Conservation (phyloP, 768 basidiomycete genomes). For the Steccherinum ochraceum region DNA sequence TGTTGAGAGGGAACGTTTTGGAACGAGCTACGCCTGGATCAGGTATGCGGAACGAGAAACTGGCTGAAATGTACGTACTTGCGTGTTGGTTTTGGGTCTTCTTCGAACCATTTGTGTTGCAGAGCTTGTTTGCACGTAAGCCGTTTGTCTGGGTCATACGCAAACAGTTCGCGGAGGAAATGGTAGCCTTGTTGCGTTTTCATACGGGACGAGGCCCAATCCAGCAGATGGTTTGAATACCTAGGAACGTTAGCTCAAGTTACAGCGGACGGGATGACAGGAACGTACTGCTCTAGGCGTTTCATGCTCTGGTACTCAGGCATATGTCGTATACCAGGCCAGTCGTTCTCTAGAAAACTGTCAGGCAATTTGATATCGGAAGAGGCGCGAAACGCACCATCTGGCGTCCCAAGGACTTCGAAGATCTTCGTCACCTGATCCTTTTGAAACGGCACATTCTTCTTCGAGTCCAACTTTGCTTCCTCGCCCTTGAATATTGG, state of each 20-base stretch:
- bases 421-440: conserved; percentile 97
- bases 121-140: conserved; percentile 81
- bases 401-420: conserved; percentile 86
- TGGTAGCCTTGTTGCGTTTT: conserved; percentile 64
- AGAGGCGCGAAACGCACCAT: conserved; percentile 43
- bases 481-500: conserved; percentile 99
- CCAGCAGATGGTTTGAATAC: conserved; percentile 53
- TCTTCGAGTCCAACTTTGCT: conserved; percentile 94
- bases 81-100: conserved; percentile 78
- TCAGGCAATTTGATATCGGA: not conserved
- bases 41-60: not conserved
- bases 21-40: conserved; percentile 54
- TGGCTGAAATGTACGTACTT: conserved; percentile 53
- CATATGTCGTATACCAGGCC: conserved; percentile 82
- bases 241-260: conserved; percentile 20
- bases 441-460: conserved; percentile 94
- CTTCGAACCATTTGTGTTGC: conserved; percentile 85
- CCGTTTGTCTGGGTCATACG: conserved; percentile 84
- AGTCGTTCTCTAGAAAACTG: conserved; percentile 61
- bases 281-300: conserved; percentile 62
- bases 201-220: conserved; percentile 55
- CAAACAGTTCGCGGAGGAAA: conserved; percentile 79
- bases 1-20: conserved; percentile 55
- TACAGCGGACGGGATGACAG: not conserved
- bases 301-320: conserved; percentile 85